Evolutionary conservation across 306 rosid genomes (phyloP), one percentile per base, ranked within the genome.

Genomic region (Glycine tomentella): DNA sequence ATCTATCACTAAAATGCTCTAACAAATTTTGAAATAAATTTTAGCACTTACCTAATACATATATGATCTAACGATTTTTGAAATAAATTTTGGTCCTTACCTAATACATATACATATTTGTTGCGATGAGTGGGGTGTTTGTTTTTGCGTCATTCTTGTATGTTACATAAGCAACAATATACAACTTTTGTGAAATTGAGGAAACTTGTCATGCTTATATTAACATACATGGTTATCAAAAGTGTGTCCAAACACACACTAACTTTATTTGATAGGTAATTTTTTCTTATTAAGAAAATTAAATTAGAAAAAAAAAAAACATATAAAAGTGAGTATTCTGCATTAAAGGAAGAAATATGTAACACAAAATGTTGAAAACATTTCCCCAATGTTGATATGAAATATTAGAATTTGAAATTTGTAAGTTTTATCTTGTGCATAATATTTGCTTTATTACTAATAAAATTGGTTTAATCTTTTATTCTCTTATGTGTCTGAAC

Each of bases 401-500:
- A 75, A 44, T 49, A 4, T 56, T 76, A 8, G 65, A 75, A 11
- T 74, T 74, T 79, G 76, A 74, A 38, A 51, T 71, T 7, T 56
- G 12, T 6, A 51, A 9, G 64, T 45, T 25, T 15, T 44, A 4
- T 57, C n/a, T 52, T 57, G 67, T 61, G 74, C 8, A 1, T n/a
- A 12, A 15, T 77, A 36, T 56, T 13, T 36, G 15, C 45, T 70
- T 40, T 69, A 2, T 62, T 74, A 49, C 36, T 42, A 45, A 40
- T 61, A 25, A 25, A 25, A 25, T 25, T 25, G 31, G 31, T 72
- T 83, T 5, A 20, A 25, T 49, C 13, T 78, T 5, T 15, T 72
- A 49, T 69, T 89, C 73, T 61, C 15, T 25, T 9, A 63, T 38
- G 61, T 69, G 44, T 51, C 53, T 76, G 76, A 83, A 83, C 70